Evolutionary conservation across 495 filamentous ascomycete genomes (phyloP), one percentile per base, ranked within the genome.

Genomic region (Aspergillus bridgeri): DNA sequence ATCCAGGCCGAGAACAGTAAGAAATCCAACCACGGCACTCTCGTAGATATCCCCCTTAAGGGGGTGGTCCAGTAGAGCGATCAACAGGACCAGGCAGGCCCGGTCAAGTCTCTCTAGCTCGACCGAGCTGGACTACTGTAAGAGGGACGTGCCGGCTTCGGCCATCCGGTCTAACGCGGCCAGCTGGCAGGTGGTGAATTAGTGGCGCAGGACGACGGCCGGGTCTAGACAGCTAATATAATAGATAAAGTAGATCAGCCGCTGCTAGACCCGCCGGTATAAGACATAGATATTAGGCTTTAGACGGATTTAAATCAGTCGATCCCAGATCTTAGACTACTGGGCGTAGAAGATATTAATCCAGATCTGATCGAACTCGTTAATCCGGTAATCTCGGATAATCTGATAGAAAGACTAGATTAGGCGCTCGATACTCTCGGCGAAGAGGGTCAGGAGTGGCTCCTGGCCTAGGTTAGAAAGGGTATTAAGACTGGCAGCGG

Each of bases 301-400:
- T 21, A 48, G 18, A 15, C 27, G 21, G 11, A 51, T 51, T 22
- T 51, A 22, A 22, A 51, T 51, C 24, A 22, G 21, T 8, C 18
- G 21, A 22, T 51, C 18, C 48, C 21, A 51, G 48, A 51, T 51
- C 18, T 24, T n/a, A 2, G 48, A 22, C 24, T 25, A 22, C 48
- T 51, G 48, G 42, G 42, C 5, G 6, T 27, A 22, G 21, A 51
- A 51, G 48, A 6, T 51, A n/a, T 24, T 51, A 13, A 51, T 51
- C 48, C 23, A 13, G 48, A 53, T 43, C 51, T 53, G 51, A 23
- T 53, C 25, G 19, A 53, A 53, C 51, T 53, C 25, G 21, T 53
- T 53, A 7, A 53, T 38, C 25, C 51, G 51, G n/a, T 11, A 18
- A n/a, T 25, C 25, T 19, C 27, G 5, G 19, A 51, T 51, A 22